Percentiles rank a stretch among this genome's conserved stretches.
Conservation (phyloP, 768 basidiomycete genomes). For the Sutorius australiensis region DNA sequence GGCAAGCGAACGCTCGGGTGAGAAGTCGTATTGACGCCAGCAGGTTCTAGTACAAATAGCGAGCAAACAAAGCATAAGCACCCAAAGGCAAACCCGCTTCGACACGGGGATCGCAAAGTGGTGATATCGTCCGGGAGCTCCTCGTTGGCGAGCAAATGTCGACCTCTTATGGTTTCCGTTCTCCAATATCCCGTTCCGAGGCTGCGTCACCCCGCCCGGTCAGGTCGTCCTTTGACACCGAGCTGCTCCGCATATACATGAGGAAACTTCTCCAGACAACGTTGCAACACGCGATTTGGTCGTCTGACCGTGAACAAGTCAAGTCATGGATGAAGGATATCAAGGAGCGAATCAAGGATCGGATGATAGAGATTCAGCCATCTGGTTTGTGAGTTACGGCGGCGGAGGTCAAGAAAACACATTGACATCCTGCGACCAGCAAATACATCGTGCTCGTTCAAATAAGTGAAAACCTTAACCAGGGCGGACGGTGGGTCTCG, state of each 20-base stretch:
- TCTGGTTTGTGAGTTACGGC: slow-evolving; percentile 66
- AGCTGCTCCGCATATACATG: slow-evolving; percentile 72
- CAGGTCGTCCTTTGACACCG: slow-evolving; percentile 63
- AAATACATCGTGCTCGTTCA: slow-evolving; percentile 87
- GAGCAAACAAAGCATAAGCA: slow-evolving; percentile 22
- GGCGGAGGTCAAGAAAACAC: neutral
- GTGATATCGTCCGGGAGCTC: neutral
- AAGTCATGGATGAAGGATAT: slow-evolving; percentile 82
- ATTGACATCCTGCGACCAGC: slow-evolving; percentile 38
- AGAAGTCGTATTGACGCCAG: neutral
- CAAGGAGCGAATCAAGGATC: slow-evolving; percentile 77
- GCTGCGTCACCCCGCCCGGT: slow-evolving; percentile 47
- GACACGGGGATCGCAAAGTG: neutral
- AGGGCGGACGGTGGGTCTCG: slow-evolving; percentile 70
- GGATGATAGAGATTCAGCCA: slow-evolving; percentile 82
- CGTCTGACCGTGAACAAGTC: slow-evolving; percentile 65
- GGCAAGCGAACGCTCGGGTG: neutral
- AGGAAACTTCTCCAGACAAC: slow-evolving; percentile 75
- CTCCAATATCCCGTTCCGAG: slow-evolving; percentile 57
- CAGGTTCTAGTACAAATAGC: slow-evolving; percentile 17
- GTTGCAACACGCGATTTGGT: slow-evolving; percentile 61
- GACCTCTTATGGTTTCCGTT: slow-evolving; percentile 46
- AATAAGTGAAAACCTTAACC: slow-evolving; percentile 78
- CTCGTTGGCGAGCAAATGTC: slow-evolving; percentile 17
- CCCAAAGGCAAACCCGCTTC: neutral